These are phyloP conservation scores for Quercus tomentella DNA, from an alignment of 331 rosid species.

Conservation along the genomic window DNA sequence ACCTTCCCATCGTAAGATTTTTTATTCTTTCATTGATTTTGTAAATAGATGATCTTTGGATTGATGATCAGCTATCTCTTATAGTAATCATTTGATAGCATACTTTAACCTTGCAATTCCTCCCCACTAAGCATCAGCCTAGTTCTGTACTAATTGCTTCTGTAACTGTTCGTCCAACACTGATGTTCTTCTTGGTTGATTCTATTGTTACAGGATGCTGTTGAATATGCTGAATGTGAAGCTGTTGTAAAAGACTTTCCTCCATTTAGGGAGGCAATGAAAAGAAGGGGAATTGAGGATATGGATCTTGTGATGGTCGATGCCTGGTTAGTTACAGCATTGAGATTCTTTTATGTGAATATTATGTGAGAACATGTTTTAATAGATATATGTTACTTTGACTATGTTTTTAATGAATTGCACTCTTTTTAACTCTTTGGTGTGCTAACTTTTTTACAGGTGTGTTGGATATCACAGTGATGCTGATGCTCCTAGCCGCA, in stretches of 20 bases:
- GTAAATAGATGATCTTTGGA: neutral
- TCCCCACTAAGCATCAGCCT: neutral
- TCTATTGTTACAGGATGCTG: slow-evolving; percentile 63
- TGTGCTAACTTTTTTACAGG: slow-evolving; percentile 41
- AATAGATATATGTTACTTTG: too few species aligned
- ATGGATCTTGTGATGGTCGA: slow-evolving; percentile 99
- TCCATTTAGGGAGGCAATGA: slow-evolving; percentile 94
- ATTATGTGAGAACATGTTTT: slow-evolving; percentile 1
- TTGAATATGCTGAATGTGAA: slow-evolving; percentile 96
- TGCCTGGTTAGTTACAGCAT: slow-evolving; percentile 57
- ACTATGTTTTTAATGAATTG: neutral
- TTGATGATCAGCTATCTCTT: neutral
- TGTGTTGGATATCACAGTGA: slow-evolving; percentile 92
- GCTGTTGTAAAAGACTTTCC: slow-evolving; percentile 86
- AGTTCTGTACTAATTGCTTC: neutral
- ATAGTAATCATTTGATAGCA: neutral
- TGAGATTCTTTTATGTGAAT: neutral
- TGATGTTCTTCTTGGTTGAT: neutral
- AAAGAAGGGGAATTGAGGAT: slow-evolving; percentile 98
- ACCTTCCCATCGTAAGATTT: neutral
- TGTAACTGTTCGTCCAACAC: neutral
- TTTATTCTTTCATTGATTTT: neutral
- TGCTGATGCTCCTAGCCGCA: slow-evolving; percentile 85
- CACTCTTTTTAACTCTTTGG: slow-evolving; percentile 1
- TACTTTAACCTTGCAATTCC: neutral